phyloP scores from a whole-genome alignment of 1,284 basidiomycete genomes.

The Ceratobasidium sp. region DNA sequence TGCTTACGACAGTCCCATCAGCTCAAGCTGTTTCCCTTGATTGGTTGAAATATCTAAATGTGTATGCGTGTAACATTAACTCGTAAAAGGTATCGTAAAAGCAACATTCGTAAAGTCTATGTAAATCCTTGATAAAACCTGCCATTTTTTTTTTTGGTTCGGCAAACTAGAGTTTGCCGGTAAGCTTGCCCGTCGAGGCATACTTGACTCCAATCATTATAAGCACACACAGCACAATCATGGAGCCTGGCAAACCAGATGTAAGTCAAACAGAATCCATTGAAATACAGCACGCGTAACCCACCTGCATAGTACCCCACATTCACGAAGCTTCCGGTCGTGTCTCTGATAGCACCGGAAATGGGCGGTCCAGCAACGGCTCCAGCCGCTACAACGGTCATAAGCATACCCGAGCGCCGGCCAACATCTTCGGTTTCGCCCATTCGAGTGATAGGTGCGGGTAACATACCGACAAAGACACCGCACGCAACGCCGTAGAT shows the following conservation, averaged over 20 bases:
- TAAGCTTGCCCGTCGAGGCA: conserved; percentile 14
- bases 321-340: conserved; percentile 63
- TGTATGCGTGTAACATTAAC: conserved; percentile 19
- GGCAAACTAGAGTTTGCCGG: conserved; percentile 27
- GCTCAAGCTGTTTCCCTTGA: neutral
- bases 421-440: conserved; percentile 74
- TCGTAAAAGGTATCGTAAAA: conserved; percentile 12
- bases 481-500: conserved; percentile 70
- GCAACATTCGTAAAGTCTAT: conserved; percentile 36
- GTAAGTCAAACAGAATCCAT: neutral
- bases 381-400: conserved; percentile 66
- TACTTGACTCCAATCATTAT: conserved; percentile 52
- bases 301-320: conserved; percentile 76
- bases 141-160: neutral
- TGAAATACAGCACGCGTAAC: conserved; percentile 51
- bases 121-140: neutral
- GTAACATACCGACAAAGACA: conserved; percentile 68
- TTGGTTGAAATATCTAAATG: neutral
- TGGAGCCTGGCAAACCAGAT: conserved; percentile 51
- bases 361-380: conserved; percentile 70
- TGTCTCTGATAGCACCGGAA: conserved; percentile 68
- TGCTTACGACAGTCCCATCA: neutral
- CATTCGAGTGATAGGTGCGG: conserved; percentile 71
- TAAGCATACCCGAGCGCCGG: conserved; percentile 69
- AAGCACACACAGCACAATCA: conserved; percentile 54